These are phyloP conservation scores for Mycena alexandri DNA, from an alignment of 768 basidiomycete species.

Conservation along the genomic window DNA sequence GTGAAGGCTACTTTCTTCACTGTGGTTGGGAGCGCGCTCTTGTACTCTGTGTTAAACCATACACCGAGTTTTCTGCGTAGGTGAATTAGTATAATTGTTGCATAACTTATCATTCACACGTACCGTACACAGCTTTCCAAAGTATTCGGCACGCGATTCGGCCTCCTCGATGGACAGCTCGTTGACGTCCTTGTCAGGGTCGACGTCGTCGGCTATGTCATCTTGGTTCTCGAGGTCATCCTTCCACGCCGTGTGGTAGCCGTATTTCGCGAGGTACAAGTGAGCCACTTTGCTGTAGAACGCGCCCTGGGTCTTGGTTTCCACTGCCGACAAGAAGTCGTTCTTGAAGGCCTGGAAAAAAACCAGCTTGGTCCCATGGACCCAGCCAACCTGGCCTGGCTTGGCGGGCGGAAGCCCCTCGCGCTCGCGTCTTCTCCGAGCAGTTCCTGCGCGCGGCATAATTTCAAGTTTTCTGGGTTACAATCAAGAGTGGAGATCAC, in stretches of 20 bases:
- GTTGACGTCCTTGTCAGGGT: constrained; percentile 10
- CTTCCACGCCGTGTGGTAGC: background rate
- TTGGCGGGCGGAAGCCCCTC: background rate
- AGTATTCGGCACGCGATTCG: background rate
- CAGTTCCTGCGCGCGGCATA: constrained; percentile 8
- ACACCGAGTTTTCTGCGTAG: constrained; percentile 6
- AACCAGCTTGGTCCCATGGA: constrained; percentile 1
- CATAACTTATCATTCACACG: no score
- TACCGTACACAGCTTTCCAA: background rate
- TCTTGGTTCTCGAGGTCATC: background rate
- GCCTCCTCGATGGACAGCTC: background rate
- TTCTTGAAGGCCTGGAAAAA: background rate
- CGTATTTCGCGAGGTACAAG: constrained; percentile 13
- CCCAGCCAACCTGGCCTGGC: constrained; percentile 10
- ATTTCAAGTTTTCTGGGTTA: no score
- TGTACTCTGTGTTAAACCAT: constrained; percentile 9
- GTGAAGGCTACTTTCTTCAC: background rate
- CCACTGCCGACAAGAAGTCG: background rate
- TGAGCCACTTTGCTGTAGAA: constrained; percentile 1
- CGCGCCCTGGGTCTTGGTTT: background rate
- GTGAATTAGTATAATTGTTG: no score
- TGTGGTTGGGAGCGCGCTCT: background rate
- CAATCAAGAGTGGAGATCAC: no score
- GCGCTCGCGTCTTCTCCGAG: background rate
- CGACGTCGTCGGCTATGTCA: constrained; percentile 7